These are phyloP conservation scores for Picea glauca DNA, from an alignment of 75 land plant genomes.

Conservation along the genomic window DNA sequence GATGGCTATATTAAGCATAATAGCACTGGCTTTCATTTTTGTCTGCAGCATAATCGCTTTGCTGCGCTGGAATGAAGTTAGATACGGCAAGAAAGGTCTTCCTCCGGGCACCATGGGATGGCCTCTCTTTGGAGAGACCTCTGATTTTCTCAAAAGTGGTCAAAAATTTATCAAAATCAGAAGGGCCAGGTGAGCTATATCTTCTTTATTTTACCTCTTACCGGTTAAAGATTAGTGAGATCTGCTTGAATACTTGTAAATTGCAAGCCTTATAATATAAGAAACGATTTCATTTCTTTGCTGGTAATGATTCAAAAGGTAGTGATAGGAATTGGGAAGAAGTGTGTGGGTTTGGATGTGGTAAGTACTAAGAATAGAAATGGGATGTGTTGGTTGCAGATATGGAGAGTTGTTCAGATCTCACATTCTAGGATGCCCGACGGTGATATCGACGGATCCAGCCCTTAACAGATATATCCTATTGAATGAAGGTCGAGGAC, in stretches of 20 bases:
- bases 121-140: slow-evolving; percentile 80
- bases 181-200: slow-evolving; percentile 34
- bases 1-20: background rate
- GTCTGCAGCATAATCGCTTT: slow-evolving; percentile 20
- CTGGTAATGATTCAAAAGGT: background rate
- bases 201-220: background rate
- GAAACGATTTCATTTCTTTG: background rate
- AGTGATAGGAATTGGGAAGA: no score
- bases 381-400: slow-evolving; percentile 15
- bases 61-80: slow-evolving; percentile 48
- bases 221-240: background rate
- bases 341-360: no score
- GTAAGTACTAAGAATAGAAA: no score
- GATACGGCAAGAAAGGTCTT: slow-evolving; percentile 42
- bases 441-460: slow-evolving; percentile 67
- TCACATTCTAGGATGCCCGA: slow-evolving; percentile 60
- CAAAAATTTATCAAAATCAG: slow-evolving; percentile 48
- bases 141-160: slow-evolving; percentile 52
- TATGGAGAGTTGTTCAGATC: slow-evolving; percentile 60
- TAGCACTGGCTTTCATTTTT: background rate
- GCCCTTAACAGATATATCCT: slow-evolving; percentile 61
- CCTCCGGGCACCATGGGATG: slow-evolving; percentile 91
- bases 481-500: slow-evolving; percentile 51
- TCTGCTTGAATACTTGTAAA: background rate
- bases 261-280: background rate